A percentile compares a stretch with the other conserved stretches of the same genome.
phyloP scores from a whole-genome alignment of 2,329 filamentous ascomycete genomes.

The Gremmenia infestans region DNA sequence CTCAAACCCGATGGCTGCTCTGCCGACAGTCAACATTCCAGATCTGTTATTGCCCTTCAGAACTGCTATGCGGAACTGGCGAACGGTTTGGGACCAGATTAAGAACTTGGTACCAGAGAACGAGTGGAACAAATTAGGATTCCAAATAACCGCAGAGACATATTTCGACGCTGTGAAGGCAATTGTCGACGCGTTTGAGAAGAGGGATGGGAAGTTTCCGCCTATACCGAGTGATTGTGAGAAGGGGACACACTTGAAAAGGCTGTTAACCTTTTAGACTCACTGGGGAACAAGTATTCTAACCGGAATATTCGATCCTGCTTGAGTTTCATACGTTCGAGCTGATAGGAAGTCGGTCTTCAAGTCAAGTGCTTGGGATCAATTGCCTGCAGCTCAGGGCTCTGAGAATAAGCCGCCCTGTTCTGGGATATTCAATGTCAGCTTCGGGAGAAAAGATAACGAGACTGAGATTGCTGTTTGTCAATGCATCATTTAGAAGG shows the following conservation, averaged over 20 bases:
- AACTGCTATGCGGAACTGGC: constrained; percentile 27
- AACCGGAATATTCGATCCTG: neutral
- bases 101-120: constrained; percentile 10
- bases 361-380: no score
- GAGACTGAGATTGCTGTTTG: no score
- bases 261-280: constrained; percentile 21
- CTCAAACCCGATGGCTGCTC: constrained; percentile 20
- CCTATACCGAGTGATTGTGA: constrained; percentile 27
- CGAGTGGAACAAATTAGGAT: constrained; percentile 28
- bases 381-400: neutral
- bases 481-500: no score
- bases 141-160: constrained; percentile 28
- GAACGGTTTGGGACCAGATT: constrained; percentile 28
- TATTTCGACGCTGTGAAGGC: constrained; percentile 25
- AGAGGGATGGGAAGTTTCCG: constrained; percentile 19
- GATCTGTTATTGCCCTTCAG: constrained; percentile 23
- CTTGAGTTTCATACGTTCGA: neutral
- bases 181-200: constrained; percentile 24
- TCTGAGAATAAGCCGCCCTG: neutral
- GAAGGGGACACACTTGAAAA: constrained; percentile 27
- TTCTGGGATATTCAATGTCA: neutral
- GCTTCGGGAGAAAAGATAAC: neutral
- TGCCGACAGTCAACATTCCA: constrained; percentile 15
- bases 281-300: neutral
- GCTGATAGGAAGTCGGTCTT: neutral